These are phyloP conservation scores for Fusarium sacchari DNA, from an alignment of 2,329 filamentous ascomycete species.

Conservation along the genomic window DNA sequence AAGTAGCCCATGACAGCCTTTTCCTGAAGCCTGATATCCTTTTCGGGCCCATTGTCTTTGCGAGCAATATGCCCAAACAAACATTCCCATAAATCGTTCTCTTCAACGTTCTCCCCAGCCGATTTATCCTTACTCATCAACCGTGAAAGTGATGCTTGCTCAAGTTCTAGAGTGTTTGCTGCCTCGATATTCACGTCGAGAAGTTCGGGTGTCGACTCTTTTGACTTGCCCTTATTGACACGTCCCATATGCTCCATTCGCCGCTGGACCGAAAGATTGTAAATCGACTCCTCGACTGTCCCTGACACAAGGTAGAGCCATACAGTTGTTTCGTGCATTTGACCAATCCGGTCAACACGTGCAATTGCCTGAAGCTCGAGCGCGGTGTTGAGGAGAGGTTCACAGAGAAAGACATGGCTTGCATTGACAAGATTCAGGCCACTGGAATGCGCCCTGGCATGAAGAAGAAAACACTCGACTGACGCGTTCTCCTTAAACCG, in stretches of 20 bases:
- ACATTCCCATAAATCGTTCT: slow-evolving; percentile 87
- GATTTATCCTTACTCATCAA: slow-evolving; percentile 76
- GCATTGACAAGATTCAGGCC: slow-evolving; percentile 93
- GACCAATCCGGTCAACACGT: slow-evolving; percentile 93
- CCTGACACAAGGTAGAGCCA: slow-evolving; percentile 95
- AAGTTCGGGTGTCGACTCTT: slow-evolving; percentile 56
- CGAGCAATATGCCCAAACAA: slow-evolving; percentile 73
- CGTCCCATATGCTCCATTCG: slow-evolving; percentile 79
- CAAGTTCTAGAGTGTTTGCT: slow-evolving; percentile 85
- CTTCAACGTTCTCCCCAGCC: slow-evolving; percentile 81
- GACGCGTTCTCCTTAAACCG: slow-evolving; percentile 79
- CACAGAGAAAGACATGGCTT: slow-evolving; percentile 92
- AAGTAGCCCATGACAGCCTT: slow-evolving; percentile 54
- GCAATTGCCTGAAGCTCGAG: slow-evolving; percentile 96
- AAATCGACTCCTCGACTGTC: slow-evolving; percentile 92
- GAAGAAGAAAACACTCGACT: slow-evolving; percentile 86
- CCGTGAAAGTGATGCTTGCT: slow-evolving; percentile 75
- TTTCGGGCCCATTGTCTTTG: slow-evolving; percentile 32
- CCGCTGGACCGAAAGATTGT: slow-evolving; percentile 83
- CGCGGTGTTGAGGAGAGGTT: slow-evolving; percentile 91
- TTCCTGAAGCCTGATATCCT: slow-evolving; percentile 46
- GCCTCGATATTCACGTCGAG: slow-evolving; percentile 75
- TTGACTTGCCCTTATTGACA: slow-evolving; percentile 51
- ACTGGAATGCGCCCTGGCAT: slow-evolving; percentile 87
- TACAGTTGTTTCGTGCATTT: slow-evolving; percentile 86